Percentiles rank a stretch among this genome's conserved stretches.
Evolutionary conservation across 805 yeast species (phyloP).

Genomic region (Candida montana): DNA sequence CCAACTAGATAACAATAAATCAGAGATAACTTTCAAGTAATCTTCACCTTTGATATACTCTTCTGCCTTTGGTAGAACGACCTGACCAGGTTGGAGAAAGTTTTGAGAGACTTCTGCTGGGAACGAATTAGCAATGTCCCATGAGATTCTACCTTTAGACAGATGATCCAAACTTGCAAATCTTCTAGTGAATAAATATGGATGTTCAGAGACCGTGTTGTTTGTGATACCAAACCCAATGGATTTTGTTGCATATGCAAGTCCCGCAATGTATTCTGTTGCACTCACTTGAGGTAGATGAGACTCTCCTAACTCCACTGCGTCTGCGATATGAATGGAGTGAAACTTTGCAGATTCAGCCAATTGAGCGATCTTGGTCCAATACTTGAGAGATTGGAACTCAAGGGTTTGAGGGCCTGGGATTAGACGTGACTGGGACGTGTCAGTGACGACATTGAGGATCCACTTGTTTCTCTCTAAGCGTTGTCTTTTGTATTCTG

Average conservation of each 20-base stretch:
- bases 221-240: constrained; percentile 36
- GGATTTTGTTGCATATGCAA: constrained; percentile 36
- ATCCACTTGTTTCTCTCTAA: constrained; percentile 3
- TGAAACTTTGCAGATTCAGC: constrained; percentile 34
- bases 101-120: constrained; percentile 33
- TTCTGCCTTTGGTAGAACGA: constrained; percentile 31
- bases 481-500: not conserved
- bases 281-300: constrained; percentile 37
- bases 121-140: constrained; percentile 38
- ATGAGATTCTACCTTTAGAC: constrained; percentile 36
- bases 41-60: constrained; percentile 35
- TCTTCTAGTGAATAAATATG: constrained; percentile 34
- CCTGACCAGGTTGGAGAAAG: constrained; percentile 25
- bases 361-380: constrained; percentile 32
- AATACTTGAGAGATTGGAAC: constrained; percentile 29
- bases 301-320: constrained; percentile 28
- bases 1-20: constrained; percentile 24
- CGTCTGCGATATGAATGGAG: constrained; percentile 35
- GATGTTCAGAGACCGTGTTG: constrained; percentile 35
- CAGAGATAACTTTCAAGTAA: constrained; percentile 30
- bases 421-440: constrained; percentile 3
- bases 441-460: constrained; percentile 5
- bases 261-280: constrained; percentile 30
- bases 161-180: constrained; percentile 36
- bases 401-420: constrained; percentile 12